phyloP scores from a whole-genome alignment of 1,139 yeast genomes.

The Candida tetrigidarum region DNA sequence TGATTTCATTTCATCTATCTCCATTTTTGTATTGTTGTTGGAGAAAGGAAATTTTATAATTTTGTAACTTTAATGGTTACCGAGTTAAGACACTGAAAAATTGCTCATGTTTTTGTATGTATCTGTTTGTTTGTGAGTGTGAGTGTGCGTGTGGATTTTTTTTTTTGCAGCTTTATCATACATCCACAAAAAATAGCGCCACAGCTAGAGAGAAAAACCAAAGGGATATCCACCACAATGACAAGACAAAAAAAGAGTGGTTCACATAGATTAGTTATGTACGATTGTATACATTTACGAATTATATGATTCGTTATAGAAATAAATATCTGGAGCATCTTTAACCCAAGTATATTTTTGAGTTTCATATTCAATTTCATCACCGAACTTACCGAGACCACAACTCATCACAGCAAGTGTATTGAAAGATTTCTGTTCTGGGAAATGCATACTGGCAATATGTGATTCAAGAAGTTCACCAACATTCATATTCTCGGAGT shows the following conservation, averaged over 20 bases:
- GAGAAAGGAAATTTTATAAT: too few species aligned
- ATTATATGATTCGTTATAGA: slow-evolving; percentile 34
- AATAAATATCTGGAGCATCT: slow-evolving; percentile 38
- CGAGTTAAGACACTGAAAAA: neutral
- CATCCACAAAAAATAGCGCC: neutral
- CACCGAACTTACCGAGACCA: slow-evolving; percentile 37
- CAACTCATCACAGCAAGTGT: slow-evolving; percentile 42
- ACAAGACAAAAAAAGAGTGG: too few species aligned
- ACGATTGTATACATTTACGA: slow-evolving; percentile 4
- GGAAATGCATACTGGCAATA: slow-evolving; percentile 11
- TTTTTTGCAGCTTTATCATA: slow-evolving; percentile 2
- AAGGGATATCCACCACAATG: too few species aligned
- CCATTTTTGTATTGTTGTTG: neutral
- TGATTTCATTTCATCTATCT: neutral
- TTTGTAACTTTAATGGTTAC: slow-evolving; percentile 7
- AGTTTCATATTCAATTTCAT: slow-evolving; percentile 28
- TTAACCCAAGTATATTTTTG: slow-evolving; percentile 30
- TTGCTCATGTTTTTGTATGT: too few species aligned
- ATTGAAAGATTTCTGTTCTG: slow-evolving; percentile 19
- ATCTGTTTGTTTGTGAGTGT: too few species aligned
- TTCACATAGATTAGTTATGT: neutral
- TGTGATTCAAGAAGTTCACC: slow-evolving; percentile 10
- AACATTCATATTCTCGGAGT: slow-evolving; percentile 9
- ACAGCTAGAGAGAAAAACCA: neutral
- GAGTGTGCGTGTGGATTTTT: neutral